These are phyloP conservation scores for Aureobasidium melanogenum DNA, from an alignment of 2,329 filamentous ascomycete genomes.

Conservation along the genomic window DNA sequence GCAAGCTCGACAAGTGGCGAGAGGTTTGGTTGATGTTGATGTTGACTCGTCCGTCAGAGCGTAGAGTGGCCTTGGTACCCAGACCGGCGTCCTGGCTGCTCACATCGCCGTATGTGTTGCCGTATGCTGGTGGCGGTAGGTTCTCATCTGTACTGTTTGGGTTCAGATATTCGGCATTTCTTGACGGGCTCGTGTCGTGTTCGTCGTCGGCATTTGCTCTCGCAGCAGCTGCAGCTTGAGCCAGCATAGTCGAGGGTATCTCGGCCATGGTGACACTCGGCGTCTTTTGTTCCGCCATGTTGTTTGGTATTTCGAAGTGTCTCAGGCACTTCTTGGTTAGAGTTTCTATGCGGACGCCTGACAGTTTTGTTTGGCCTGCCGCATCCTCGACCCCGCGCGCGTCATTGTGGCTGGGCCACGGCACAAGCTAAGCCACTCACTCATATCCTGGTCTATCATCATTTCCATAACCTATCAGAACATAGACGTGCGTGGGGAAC, in stretches of 20 bases:
- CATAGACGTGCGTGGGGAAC: background rate
- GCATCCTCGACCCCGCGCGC: background rate
- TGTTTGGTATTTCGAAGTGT: background rate
- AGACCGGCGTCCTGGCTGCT: slow-evolving; percentile 30
- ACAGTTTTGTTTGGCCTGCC: background rate
- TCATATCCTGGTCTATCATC: background rate
- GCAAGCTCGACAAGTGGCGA: slow-evolving; percentile 55
- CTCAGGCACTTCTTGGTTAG: background rate
- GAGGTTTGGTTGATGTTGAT: slow-evolving; percentile 70
- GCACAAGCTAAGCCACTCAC: background rate
- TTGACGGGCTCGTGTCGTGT: background rate
- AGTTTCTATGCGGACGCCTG: background rate
- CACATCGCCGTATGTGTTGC: slow-evolving; percentile 29
- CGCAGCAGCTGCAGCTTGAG: slow-evolving; percentile 13
- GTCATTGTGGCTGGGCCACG: background rate
- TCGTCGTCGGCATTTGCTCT: slow-evolving; percentile 9
- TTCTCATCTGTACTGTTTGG: background rate
- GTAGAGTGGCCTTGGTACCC: slow-evolving; percentile 30
- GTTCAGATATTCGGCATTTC: background rate
- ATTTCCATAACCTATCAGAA: background rate
- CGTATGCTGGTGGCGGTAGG: slow-evolving; percentile 31
- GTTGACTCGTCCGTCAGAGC: slow-evolving; percentile 65
- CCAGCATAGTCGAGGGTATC: slow-evolving; percentile 11
- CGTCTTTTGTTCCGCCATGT: slow-evolving; percentile 2
- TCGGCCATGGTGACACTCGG: slow-evolving; percentile 2